Conservation (phyloP, 108 stramenopile genomes). For the Nannochloropsis gaditana region DNA sequence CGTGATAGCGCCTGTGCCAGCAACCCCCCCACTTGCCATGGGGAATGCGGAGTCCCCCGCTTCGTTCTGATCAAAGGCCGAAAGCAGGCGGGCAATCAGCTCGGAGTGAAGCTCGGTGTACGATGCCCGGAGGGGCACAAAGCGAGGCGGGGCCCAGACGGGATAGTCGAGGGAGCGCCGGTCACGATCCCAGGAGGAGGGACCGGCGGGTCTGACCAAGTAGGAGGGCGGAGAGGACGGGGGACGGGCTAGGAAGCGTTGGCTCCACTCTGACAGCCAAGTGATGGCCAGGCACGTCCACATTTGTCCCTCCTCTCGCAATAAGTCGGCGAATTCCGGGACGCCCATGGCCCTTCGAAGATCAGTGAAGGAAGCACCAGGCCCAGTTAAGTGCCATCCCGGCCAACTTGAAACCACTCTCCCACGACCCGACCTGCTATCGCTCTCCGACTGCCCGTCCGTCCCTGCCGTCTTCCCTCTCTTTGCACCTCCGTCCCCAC, state of each 20-base stretch:
- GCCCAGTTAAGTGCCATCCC: neutral
- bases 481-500: conserved; percentile 1
- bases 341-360: neutral
- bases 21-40: neutral
- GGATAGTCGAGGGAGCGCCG: conserved; percentile 11
- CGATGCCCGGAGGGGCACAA: neutral
- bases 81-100: neutral
- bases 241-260: neutral
- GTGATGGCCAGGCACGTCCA: neutral
- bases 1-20: neutral
- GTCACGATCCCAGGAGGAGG: neutral
- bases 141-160: neutral
- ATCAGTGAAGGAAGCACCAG: neutral
- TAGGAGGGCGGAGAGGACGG: neutral
- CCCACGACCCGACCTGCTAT: neutral
- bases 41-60: neutral
- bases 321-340: neutral
- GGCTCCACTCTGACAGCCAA: conserved; percentile 6
- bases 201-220: no score
- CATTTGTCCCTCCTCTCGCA: neutral
- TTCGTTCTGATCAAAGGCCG: no score
- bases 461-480: neutral
- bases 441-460: neutral
- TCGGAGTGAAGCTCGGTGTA: conserved; percentile 21
- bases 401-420: neutral